Conservation (phyloP, 805 yeast genomes). For the Saccharomycopsis synnaedendra region DNA sequence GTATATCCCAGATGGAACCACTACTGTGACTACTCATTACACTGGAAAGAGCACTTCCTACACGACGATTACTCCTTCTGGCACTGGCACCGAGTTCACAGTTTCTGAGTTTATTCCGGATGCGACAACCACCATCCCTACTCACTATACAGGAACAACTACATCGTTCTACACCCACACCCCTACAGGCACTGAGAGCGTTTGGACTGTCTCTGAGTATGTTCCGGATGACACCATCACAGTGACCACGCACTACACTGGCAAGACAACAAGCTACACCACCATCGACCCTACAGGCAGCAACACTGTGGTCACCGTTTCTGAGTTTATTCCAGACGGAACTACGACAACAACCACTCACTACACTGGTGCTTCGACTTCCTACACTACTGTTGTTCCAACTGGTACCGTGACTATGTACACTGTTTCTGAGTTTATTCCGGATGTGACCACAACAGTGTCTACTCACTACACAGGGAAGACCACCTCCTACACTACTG, state of each 20-base stretch:
- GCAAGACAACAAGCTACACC: background rate
- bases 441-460: conserved; percentile 5
- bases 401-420: conserved; percentile 5
- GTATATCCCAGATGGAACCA: background rate
- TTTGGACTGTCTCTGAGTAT: background rate
- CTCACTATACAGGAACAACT: conserved; percentile 1
- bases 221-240: conserved; percentile 1
- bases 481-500: background rate
- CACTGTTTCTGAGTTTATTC: conserved; percentile 4
- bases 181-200: conserved; percentile 3
- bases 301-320: background rate
- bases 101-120: conserved; percentile 2
- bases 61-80: conserved; percentile 4
- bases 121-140: background rate
- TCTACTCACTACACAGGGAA: conserved; percentile 1
- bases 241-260: conserved; percentile 1
- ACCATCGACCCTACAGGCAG: background rate
- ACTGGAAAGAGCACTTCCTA: conserved; percentile 6
- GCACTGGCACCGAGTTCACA: conserved; percentile 2
- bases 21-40: conserved; percentile 2
- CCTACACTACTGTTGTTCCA: conserved; percentile 1
- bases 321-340: conserved; percentile 1
- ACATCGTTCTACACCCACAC: conserved; percentile 3
- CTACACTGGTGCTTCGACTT: conserved; percentile 1
- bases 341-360: background rate